These are phyloP conservation scores for Xerocomus potaroensis DNA, from an alignment of 768 basidiomycete species.

Conservation along the genomic window DNA sequence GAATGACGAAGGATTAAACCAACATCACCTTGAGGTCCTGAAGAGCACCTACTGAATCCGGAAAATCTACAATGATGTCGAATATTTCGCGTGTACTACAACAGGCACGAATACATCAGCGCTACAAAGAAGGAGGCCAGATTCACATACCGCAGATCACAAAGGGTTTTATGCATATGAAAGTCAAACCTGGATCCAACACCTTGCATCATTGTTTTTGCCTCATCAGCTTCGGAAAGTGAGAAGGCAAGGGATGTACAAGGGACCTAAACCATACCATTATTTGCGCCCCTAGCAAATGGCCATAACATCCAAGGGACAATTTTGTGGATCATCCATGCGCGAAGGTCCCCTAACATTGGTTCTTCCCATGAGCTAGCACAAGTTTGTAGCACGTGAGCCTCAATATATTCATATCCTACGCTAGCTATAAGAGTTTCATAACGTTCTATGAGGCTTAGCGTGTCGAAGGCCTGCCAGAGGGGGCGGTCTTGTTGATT, in stretches of 20 bases:
- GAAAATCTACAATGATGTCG: slow-evolving; percentile 93
- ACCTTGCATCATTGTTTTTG: slow-evolving; percentile 66
- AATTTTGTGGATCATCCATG: slow-evolving; percentile 77
- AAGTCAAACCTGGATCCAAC: slow-evolving; percentile 86
- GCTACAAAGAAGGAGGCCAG: slow-evolving; percentile 1
- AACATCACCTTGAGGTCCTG: slow-evolving; percentile 72
- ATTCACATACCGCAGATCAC: slow-evolving; percentile 72
- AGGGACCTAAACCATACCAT: slow-evolving; percentile 36
- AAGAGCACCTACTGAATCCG: slow-evolving; percentile 80
- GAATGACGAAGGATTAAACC: background rate
- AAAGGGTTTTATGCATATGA: slow-evolving; percentile 87
- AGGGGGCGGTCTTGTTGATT: slow-evolving; percentile 34
- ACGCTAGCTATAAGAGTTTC: slow-evolving; percentile 80
- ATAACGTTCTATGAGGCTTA: slow-evolving; percentile 78
- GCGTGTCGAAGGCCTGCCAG: slow-evolving; percentile 60
- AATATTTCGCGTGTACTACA: slow-evolving; percentile 81
- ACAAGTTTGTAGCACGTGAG: slow-evolving; percentile 62
- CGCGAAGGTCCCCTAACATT: slow-evolving; percentile 54
- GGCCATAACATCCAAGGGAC: slow-evolving; percentile 84
- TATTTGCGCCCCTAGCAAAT: slow-evolving; percentile 65
- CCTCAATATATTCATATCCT: slow-evolving; percentile 83
- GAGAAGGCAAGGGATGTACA: slow-evolving; percentile 1
- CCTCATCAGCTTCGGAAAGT: slow-evolving; percentile 55
- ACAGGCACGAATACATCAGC: background rate
- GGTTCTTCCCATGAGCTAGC: slow-evolving; percentile 65